Evolutionary conservation across 495 filamentous ascomycete species (phyloP).

Genomic region (Entonaema liquescens): DNA sequence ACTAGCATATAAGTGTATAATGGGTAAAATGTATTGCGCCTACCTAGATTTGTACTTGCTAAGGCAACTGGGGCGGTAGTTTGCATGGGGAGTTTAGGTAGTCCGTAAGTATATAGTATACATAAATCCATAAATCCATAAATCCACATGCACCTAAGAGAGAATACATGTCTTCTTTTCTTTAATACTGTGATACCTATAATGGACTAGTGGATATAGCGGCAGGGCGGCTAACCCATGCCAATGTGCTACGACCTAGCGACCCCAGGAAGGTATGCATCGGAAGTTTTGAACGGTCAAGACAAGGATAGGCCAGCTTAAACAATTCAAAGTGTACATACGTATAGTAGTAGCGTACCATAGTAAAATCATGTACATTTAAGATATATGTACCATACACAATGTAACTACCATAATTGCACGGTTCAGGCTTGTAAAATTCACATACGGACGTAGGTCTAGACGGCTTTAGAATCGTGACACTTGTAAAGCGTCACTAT

Average conservation of each 20-base stretch:
- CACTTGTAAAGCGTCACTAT: constrained; percentile 17
- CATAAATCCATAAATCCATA: too few species aligned
- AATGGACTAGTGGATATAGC: constrained; percentile 17
- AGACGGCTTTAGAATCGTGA: constrained; percentile 8
- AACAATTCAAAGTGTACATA: constrained; percentile 4
- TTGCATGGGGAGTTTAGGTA: too few species aligned
- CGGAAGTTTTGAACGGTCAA: constrained; percentile 36
- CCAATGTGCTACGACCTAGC: constrained; percentile 9
- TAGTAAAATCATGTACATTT: too few species aligned
- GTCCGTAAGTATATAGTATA: too few species aligned
- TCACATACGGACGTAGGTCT: not conserved
- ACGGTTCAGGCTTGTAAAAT: constrained; percentile 2
- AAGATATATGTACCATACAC: too few species aligned
- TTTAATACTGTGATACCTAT: constrained; percentile 18
- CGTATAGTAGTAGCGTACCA: not conserved
- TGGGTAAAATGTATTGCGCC: not conserved
- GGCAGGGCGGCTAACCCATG: constrained; percentile 27
- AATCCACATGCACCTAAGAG: not conserved
- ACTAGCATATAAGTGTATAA: not conserved
- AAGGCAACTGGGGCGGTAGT: too few species aligned
- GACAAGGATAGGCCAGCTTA: constrained; percentile 9
- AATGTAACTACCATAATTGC: not conserved
- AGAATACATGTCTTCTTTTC: not conserved
- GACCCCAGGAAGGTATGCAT: constrained; percentile 29
- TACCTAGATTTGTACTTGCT: too few species aligned